These are phyloP conservation scores for Neurospora sp. DNA, from an alignment of 495 filamentous ascomycete species.

Conservation along the genomic window DNA sequence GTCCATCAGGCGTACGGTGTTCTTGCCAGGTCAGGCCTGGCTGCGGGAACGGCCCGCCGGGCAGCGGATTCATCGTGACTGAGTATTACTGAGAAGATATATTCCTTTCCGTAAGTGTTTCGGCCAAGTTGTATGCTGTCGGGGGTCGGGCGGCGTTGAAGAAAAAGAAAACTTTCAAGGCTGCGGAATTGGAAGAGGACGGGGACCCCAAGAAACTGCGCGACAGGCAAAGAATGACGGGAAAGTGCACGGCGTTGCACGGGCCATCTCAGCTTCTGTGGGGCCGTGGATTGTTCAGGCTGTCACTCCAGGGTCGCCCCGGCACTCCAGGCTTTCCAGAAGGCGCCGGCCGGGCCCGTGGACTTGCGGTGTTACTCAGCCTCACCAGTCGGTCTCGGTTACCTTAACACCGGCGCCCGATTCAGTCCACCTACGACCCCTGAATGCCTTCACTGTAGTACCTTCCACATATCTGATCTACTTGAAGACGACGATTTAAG, in stretches of 20 bases:
- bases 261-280: neutral
- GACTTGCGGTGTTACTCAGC: neutral
- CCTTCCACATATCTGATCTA: neutral
- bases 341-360: neutral
- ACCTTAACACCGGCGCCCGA: neutral
- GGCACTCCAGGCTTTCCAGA: neutral
- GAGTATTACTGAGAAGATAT: neutral
- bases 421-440: neutral
- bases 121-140: neutral
- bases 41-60: conserved; percentile 37
- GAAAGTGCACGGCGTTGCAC: neutral
- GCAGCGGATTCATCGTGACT: conserved; percentile 53
- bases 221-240: neutral
- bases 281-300: neutral
- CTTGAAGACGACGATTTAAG: neutral
- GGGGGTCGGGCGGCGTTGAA: neutral
- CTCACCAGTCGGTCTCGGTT: neutral
- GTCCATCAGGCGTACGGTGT: conserved; percentile 71
- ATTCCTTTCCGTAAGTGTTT: neutral
- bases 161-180: neutral
- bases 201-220: neutral
- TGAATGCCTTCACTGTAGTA: neutral
- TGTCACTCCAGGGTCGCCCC: neutral
- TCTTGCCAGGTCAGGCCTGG: conserved; percentile 63
- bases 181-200: neutral